Base-by-base conservation (phyloP, 2,329 filamentous ascomycete species). In the Dothidotthia symphoricarpi region DNA sequence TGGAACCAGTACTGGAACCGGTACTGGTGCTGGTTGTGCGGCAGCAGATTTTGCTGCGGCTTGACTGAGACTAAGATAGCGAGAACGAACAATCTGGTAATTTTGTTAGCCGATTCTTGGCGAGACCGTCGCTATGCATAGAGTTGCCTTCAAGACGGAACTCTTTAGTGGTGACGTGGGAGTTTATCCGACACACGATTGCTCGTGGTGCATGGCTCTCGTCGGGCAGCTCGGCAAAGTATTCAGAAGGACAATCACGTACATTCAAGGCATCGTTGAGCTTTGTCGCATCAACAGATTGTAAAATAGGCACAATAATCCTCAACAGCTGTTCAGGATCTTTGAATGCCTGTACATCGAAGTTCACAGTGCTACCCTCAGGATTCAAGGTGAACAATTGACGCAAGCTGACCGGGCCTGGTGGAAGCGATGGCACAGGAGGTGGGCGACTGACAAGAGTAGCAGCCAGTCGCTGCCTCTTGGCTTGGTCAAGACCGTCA, bases 381-480 rank as follows among this genome's bases (percentile, higher is more conserved):
- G 77, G 76, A 4, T 88, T 91, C 31, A 98, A 75, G 0, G 89
- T 94, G 62, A 89, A 98, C 3, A 98, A 73, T 45, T 95, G 86
- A 4, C 86, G 86, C 49, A 88, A 78, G 45, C 81, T 91, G 50
- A 88, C 81, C 24, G 85, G 83, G 0, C 88, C 88, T 7, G 86
- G 76, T 3, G 82, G 80, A 32, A 95, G 69, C 2, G 87, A 82
- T 13, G 85, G 82, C 16, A 89, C 80, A 38, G 80, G 75, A 25
- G 71, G 63, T 43, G 71, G 49, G 19, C 30, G 43, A 16, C 41
- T 43, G 24, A 66, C 62, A 27, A 45, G 26, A 26, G 36, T 32
- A 9, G 75, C 74, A 45, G 76, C 80, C 4, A 89, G 71, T 51
- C 84, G 82, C 61, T 88, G 87, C 48, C 93, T 78, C 70, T 97